A percentile compares a stretch with the other conserved stretches of the same genome.
These are phyloP conservation scores for Chlamydomonas eustigma DNA, from an alignment of 139 green algal genomes.

Conservation along the genomic window DNA sequence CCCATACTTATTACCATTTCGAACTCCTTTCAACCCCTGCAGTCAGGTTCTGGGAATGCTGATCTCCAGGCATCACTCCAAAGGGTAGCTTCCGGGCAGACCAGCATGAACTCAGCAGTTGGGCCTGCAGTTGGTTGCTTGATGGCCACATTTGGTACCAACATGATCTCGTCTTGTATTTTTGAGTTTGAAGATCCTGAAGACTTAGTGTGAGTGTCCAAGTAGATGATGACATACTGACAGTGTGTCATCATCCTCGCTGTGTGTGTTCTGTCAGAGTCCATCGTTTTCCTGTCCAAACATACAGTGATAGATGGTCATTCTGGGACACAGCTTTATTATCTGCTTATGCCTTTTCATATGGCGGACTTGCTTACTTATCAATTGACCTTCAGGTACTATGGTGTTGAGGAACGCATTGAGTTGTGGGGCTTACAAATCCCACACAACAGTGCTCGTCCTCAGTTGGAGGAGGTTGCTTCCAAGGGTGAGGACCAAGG, in stretches of 20 bases:
- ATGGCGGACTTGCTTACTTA: too few relatives aligned
- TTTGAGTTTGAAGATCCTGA: constrained; percentile 65
- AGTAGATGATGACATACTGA: too few relatives aligned
- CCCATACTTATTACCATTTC: too few relatives aligned
- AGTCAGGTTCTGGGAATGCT: constrained; percentile 1
- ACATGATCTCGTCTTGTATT: constrained; percentile 68
- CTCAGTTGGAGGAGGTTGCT: constrained; percentile 25
- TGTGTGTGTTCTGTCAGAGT: too few relatives aligned
- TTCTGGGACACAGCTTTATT: too few relatives aligned
- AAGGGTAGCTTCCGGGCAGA: constrained; percentile 30
- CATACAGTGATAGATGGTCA: too few relatives aligned
- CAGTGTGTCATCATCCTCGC: too few relatives aligned
- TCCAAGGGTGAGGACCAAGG: constrained; percentile 19
- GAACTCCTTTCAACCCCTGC: too few relatives aligned
- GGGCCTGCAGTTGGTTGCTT: constrained; percentile 62
- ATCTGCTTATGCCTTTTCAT: too few relatives aligned
- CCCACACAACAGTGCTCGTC: constrained; percentile 52
- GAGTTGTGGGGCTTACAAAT: constrained; percentile 72
- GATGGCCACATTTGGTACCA: constrained; percentile 69
- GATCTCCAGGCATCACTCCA: constrained; percentile 30
- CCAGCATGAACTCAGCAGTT: constrained; percentile 48
- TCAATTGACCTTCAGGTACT: constrained; percentile 36
- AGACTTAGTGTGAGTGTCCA: constrained; percentile 39
- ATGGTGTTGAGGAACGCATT: constrained; percentile 54
- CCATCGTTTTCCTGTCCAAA: too few relatives aligned